phyloP scores from a whole-genome alignment of 441 rosid species.

The Hura crepitans region DNA sequence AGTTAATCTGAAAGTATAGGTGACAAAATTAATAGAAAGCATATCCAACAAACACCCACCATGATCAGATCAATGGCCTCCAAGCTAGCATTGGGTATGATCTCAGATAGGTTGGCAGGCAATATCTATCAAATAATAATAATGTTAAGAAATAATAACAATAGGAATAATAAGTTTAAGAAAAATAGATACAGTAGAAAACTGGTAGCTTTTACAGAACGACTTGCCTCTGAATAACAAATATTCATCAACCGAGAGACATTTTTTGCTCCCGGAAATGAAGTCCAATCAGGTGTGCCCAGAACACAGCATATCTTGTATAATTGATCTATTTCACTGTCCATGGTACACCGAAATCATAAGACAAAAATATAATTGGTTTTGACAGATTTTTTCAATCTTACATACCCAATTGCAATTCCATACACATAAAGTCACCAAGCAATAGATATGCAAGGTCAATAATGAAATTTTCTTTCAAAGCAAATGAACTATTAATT shows the following conservation, averaged over 20 bases:
- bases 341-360: conserved; percentile 21
- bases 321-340: conserved; percentile 91
- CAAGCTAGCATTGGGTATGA: conserved; percentile 72
- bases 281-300: conserved; percentile 70
- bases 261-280: conserved; percentile 70
- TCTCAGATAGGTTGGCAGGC: conserved; percentile 51
- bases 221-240: conserved; percentile 56
- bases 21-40: not conserved
- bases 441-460: not conserved
- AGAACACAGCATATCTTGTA: conserved; percentile 87
- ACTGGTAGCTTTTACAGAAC: conserved; percentile 5
- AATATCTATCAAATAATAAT: conserved; percentile 42
- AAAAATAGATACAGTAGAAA: not conserved
- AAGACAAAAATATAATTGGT: conserved; percentile 9
- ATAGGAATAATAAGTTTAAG: conserved; percentile 1
- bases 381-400: not conserved
- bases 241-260: conserved; percentile 57
- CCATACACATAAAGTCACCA: not conserved
- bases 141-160: conserved; percentile 17
- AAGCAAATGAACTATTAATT: not conserved
- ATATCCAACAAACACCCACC: conserved; percentile 39
- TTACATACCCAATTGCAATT: not conserved
- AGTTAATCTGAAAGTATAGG: not conserved
- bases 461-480: not conserved
- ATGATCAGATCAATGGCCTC: conserved; percentile 81